Conservation (phyloP, 2,329 filamentous ascomycete species). For the Gaeumannomyces sp. region DNA sequence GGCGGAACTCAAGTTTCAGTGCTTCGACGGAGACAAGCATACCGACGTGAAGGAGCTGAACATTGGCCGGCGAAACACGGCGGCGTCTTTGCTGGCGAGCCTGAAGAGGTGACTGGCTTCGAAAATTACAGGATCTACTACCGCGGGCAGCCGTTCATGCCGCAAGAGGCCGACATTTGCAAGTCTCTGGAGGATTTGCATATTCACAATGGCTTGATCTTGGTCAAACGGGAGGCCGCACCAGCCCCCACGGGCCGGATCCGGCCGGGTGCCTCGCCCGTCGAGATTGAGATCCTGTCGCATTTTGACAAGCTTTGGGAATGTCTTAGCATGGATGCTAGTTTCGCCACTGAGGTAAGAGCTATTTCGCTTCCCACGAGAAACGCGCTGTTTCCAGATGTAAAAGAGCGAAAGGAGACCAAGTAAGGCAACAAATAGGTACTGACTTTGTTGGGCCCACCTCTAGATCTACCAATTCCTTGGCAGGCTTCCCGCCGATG, state of each 20-base stretch:
- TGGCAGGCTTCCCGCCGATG: slow-evolving; percentile 61
- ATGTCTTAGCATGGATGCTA: slow-evolving; percentile 68
- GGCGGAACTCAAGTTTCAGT: slow-evolving; percentile 66
- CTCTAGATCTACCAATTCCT: slow-evolving; percentile 65
- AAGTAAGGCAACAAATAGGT: neutral
- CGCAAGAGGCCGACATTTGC: slow-evolving; percentile 51
- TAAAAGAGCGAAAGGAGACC: no score
- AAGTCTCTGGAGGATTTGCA: slow-evolving; percentile 63
- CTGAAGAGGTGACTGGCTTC: slow-evolving; percentile 66
- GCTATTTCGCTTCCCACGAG: neutral
- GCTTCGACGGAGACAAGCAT: slow-evolving; percentile 56
- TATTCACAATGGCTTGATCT: slow-evolving; percentile 57
- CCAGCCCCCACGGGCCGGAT: slow-evolving; percentile 30
- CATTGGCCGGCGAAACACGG: slow-evolving; percentile 67
- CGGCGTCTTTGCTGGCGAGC: slow-evolving; percentile 60
- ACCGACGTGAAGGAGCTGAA: slow-evolving; percentile 55
- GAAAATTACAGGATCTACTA: slow-evolving; percentile 69
- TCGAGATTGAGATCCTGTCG: slow-evolving; percentile 74
- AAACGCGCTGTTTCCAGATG: no score
- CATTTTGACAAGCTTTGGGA: slow-evolving; percentile 82
- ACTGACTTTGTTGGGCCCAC: slow-evolving; percentile 9
- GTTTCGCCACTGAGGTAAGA: slow-evolving; percentile 58
- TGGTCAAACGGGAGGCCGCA: slow-evolving; percentile 55
- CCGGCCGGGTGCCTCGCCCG: slow-evolving; percentile 46
- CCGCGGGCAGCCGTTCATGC: slow-evolving; percentile 58